Evolutionary conservation across 805 yeast genomes (phyloP).

Genomic region (Saccharomycopsis sp.): DNA sequence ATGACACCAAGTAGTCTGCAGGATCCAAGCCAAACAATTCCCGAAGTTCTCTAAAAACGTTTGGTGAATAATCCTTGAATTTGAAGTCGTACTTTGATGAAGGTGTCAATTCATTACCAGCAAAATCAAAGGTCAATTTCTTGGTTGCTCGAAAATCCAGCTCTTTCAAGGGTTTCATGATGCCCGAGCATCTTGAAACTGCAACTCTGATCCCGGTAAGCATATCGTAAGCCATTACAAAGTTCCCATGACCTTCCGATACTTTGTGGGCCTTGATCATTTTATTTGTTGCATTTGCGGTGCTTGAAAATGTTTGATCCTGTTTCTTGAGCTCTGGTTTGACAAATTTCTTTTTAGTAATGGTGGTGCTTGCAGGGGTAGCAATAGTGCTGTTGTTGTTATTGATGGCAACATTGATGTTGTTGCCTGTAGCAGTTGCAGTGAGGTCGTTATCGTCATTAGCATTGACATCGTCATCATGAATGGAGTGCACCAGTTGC

Average conservation of each 20-base stretch:
- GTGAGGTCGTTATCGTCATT: background rate
- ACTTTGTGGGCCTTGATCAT: constrained; percentile 36
- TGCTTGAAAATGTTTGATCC: no score
- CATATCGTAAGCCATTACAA: constrained; percentile 93
- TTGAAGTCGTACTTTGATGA: constrained; percentile 92
- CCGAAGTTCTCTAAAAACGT: constrained; percentile 82
- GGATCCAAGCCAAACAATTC: constrained; percentile 81
- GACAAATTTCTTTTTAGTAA: constrained; percentile 3
- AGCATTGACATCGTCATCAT: background rate
- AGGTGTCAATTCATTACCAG: constrained; percentile 84
- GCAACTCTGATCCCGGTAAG: constrained; percentile 94
- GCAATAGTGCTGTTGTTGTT: background rate
- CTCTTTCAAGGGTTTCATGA: constrained; percentile 61
- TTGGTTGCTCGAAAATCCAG: constrained; percentile 64
- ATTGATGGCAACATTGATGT: background rate
- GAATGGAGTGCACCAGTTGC: no score
- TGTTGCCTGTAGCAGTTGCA: background rate
- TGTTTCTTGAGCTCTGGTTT: constrained; percentile 1
- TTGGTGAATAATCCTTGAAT: constrained; percentile 93
- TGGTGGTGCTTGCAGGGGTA: background rate
- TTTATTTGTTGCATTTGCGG: constrained; percentile 7
- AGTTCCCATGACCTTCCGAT: constrained; percentile 88
- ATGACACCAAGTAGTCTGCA: constrained; percentile 86
- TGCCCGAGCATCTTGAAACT: constrained; percentile 84
- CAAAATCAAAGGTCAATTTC: constrained; percentile 78